Evolutionary conservation across 1,284 basidiomycete species (phyloP).

Genomic region (Cutaneotrichosporon dermatis): DNA sequence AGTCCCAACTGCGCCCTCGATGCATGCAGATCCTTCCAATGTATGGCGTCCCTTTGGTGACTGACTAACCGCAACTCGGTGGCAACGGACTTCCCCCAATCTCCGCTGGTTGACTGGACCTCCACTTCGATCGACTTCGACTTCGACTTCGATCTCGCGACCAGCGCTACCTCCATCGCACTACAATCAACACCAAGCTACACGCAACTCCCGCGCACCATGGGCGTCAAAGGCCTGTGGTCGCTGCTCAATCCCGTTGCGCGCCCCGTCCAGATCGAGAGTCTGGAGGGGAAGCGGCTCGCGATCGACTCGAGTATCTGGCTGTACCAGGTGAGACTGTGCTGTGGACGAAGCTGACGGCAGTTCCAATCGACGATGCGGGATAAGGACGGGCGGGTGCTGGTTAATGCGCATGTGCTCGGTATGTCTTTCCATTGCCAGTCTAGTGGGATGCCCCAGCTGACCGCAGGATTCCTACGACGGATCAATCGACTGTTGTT

Average conservation of each 20-base stretch:
- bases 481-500: constrained; percentile 92
- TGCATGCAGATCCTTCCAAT: too few species aligned
- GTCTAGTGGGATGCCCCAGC: background rate
- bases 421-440: constrained; percentile 50
- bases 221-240: constrained; percentile 97
- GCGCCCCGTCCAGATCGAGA: constrained; percentile 84
- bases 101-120: constrained; percentile 5
- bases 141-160: background rate
- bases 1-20: too few species aligned
- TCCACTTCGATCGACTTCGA: background rate
- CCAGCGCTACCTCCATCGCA: background rate
- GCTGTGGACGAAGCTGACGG: background rate
- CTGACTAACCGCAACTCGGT: background rate
- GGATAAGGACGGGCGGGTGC: constrained; percentile 84
- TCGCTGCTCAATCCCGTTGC: constrained; percentile 83
- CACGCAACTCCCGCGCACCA: constrained; percentile 39
- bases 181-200: background rate
- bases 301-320: constrained; percentile 99
- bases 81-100: background rate
- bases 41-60: too few species aligned
- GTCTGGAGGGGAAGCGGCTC: constrained; percentile 80
- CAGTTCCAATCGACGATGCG: constrained; percentile 99
- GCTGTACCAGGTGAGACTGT: constrained; percentile 63
- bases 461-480: constrained; percentile 61
- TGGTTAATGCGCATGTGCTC: constrained; percentile 91